phyloP scores from a whole-genome alignment of 176 grass and related monocot genomes.

The Saccharum officinarum region DNA sequence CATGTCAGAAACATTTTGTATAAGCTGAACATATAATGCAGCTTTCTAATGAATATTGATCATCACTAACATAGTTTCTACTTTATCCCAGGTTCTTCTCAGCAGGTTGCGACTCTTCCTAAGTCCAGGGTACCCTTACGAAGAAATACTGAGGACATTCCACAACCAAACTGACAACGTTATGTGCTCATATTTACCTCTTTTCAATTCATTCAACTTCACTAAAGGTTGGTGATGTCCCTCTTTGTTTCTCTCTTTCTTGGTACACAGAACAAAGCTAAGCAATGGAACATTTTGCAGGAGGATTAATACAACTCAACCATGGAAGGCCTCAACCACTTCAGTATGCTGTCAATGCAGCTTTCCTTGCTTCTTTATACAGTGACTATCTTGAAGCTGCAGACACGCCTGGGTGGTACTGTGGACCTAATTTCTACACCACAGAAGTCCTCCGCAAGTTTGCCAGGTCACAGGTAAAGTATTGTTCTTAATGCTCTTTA shows the following conservation, averaged over 20 bases:
- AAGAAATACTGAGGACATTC: constrained; percentile 90
- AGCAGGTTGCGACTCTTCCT: constrained; percentile 88
- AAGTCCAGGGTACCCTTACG: constrained; percentile 90
- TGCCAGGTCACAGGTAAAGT: constrained; percentile 71
- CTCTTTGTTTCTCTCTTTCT: constrained; percentile 19
- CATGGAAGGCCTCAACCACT: constrained; percentile 87
- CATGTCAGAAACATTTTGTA: constrained; percentile 13
- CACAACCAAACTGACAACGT: constrained; percentile 87
- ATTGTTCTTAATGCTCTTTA: constrained; percentile 23
- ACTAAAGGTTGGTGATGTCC: constrained; percentile 66
- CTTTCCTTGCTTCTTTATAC: constrained; percentile 88
- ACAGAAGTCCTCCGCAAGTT: constrained; percentile 86
- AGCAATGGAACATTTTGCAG: constrained; percentile 43
- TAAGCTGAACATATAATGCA: constrained; percentile 24
- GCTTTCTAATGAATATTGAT: constrained; percentile 6
- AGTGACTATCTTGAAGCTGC: constrained; percentile 77
- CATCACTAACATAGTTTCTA: constrained; percentile 31
- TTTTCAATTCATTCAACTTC: constrained; percentile 84
- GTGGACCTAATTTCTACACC: constrained; percentile 88
- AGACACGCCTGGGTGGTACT: constrained; percentile 94
- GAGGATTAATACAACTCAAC: constrained; percentile 92
- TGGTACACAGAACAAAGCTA: constrained; percentile 11
- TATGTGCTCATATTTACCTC: constrained; percentile 80
- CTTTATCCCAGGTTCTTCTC: constrained; percentile 73
- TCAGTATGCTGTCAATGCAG: constrained; percentile 89